Evolutionary conservation across 768 basidiomycete species (phyloP).

Genomic region (Tylopilus balloui): DNA sequence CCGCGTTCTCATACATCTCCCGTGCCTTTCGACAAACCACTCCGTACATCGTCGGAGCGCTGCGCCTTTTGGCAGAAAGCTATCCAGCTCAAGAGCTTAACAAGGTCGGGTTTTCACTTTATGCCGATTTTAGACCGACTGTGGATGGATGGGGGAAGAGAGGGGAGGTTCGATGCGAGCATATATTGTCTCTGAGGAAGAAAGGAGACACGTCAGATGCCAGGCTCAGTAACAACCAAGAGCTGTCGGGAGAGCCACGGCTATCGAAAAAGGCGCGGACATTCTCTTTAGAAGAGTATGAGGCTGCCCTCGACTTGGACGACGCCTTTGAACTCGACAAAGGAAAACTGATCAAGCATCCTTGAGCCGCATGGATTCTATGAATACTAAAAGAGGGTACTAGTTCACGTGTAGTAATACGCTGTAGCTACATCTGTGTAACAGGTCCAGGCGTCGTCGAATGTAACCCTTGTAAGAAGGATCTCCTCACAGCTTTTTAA

Average conservation of each 20-base stretch:
- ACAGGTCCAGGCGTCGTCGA: constrained; percentile 6
- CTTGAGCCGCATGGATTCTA: constrained; percentile 3
- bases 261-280: constrained; percentile 39
- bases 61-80: constrained; percentile 62
- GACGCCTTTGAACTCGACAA: constrained; percentile 44
- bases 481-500: constrained; percentile 60
- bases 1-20: constrained; percentile 82
- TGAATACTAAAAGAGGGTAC: constrained; percentile 14
- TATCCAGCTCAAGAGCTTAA: constrained; percentile 59
- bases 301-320: constrained; percentile 47
- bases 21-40: constrained; percentile 76
- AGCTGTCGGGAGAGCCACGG: constrained; percentile 19
- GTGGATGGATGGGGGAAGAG: constrained; percentile 82
- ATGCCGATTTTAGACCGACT: constrained; percentile 81
- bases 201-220: constrained; percentile 13
- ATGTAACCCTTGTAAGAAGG: background rate
- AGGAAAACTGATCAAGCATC: constrained; percentile 32
- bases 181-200: constrained; percentile 59
- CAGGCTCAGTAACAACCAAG: background rate
- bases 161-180: constrained; percentile 66
- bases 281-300: constrained; percentile 49
- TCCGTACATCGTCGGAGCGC: constrained; percentile 71
- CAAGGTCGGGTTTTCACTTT: constrained; percentile 67
- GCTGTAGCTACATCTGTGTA: constrained; percentile 25
- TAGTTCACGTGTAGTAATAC: constrained; percentile 12